Evolutionary conservation across 163 green algal genomes (phyloP), one percentile per base, ranked within the genome.

Genomic region (Volvox carteri): DNA sequence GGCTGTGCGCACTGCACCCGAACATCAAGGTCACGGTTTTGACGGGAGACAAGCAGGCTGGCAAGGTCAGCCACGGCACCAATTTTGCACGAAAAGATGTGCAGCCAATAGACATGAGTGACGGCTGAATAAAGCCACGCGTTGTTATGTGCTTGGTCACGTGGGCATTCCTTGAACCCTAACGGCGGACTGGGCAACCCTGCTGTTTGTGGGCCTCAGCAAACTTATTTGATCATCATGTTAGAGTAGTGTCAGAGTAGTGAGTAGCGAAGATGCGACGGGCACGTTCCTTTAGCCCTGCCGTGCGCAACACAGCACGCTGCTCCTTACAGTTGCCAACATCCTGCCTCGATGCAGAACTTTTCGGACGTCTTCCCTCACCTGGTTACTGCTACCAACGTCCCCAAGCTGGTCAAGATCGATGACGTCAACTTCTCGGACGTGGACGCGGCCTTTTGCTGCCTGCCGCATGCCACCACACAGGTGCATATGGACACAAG

Each of bases 381-480:
- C 91, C 93, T 99, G 23, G 86, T 96, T 0, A 88, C 92, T 6
- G 91, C 93, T 48, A 91, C 94, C 19, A 91, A 96, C 60, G 92
- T 97, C n/a, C 96, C 95, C 42, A 95, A 91, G 33, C 93, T 99
- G 77, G 92, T 96, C 35, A 99, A 99, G 89, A 98, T 99, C 44
- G 95, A 95, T 9, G 97, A 99, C 86, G 97, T 99, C 0, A 91
- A 99, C 87, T 99, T 96, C 84, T 83, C 68, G n/a, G 58, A 94
- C 9, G 93, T 99, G 33, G 98, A 99, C 77, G 96, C 95, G 25
- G 97, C 95, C 37, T 99, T 99, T 93, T 99, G 97, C 94, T 99
- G 98, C 93, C 94, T 99, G 90, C 98, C 98, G 2, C 98, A 99
- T 60, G 98, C 95, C 18, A 99, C 98, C 23, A 99, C 98, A 0